Base-by-base conservation (phyloP, 371 early-diverging fungal species). In the Capniomyces stellatus region DNA sequence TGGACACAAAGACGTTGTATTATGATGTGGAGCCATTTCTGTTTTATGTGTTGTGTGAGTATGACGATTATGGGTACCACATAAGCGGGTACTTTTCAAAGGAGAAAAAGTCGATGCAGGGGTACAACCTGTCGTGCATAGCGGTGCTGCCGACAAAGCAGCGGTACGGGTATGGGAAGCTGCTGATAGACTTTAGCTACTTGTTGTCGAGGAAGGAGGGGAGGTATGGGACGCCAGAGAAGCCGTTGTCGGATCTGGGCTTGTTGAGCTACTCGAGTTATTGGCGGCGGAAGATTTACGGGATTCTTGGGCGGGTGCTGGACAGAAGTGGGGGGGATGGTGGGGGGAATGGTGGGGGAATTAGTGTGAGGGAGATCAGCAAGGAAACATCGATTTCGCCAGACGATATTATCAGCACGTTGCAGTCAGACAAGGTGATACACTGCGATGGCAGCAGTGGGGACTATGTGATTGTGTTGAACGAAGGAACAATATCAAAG, bases 21-120 rank as follows among this genome's bases (percentile, higher is more conserved):
- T 99, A 98, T 63, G 99, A 99, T 60, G 94, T 99, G 19, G 97
- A 99, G 57, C 96, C 98, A 0, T 99, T 99, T 64, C 64, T 99
- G 52, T 99, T 99, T 60, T 99, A 99, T 65, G 75, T 99, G 31
- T 41, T 66, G 29, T 55, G 58, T 58, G 58, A 66, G 61, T 56
- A 58, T 54, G 63, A 66, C 27, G 6, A 22, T 19, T 3, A 22
- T 29, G 66, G 66, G 25, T 66, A 61, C 51, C 91, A 95, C 59
- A 83, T 98, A 63, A 87, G 98, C 3, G 99, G 99, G 1, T 99
- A 99, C 61, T 99, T 98, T 71, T 94, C 95, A 25, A 99, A 99
- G 73, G 99, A 99, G 69, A 99, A 99, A 68, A 77, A 82, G 28
- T 89, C 88, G 0, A 67, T 75, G 6, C 72, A 80, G 47, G 83